These are phyloP conservation scores for Oldenlandia corymbosa DNA, from an alignment of 257 asterid species.

Conservation along the genomic window DNA sequence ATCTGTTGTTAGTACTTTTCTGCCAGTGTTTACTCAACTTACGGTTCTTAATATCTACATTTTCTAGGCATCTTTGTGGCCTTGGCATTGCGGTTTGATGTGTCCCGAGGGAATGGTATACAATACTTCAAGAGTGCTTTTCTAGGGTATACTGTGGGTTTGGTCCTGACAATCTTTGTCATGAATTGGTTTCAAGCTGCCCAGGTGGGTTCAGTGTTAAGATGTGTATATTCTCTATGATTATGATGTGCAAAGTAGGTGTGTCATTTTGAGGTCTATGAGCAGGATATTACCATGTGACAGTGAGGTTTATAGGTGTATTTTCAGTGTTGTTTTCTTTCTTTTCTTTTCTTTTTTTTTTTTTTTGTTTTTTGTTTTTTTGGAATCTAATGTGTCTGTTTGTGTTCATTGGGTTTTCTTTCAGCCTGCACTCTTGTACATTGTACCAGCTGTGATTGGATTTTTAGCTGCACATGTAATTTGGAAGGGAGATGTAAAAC, in stretches of 20 bases:
- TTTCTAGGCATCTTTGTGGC: conserved; percentile 93
- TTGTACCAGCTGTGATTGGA: conserved; percentile 95
- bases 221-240: background rate
- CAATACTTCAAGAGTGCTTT: conserved; percentile 91
- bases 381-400: conserved; percentile 1
- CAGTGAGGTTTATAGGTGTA: too few relatives aligned
- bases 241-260: background rate
- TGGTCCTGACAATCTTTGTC: conserved; percentile 65
- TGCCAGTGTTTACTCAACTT: background rate
- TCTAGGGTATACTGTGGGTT: conserved; percentile 68
- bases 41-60: background rate
- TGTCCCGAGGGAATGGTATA: conserved; percentile 67
- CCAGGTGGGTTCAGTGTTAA: conserved; percentile 60
- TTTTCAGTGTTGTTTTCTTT: background rate
- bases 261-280: background rate
- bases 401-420: conserved; percentile 14
- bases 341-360: background rate
- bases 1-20: background rate
- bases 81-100: conserved; percentile 89
- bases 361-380: background rate
- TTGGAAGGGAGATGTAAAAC: conserved; percentile 88
- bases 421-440: conserved; percentile 92
- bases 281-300: too few relatives aligned
- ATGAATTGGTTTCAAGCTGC: conserved; percentile 99
- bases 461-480: conserved; percentile 81